Conservation (phyloP, 768 basidiomycete genomes). For the Amanita pallidorosea region DNA sequence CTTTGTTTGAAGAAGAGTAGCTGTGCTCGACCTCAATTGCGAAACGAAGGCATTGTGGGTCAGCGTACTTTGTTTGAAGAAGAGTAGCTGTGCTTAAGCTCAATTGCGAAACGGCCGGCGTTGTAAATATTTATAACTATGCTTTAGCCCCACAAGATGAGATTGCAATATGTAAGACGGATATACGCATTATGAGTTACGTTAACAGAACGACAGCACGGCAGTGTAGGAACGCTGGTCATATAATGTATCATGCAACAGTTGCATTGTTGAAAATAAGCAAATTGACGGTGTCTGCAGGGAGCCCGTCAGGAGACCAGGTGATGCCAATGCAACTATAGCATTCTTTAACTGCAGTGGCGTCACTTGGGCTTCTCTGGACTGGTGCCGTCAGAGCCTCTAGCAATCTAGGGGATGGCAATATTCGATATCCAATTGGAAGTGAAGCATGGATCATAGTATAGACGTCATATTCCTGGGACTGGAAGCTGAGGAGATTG, state of each 20-base stretch:
- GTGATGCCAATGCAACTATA: conserved; percentile 48
- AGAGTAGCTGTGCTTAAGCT: no score
- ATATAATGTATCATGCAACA: background rate
- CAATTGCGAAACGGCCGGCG: no score
- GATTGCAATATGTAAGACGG: no score
- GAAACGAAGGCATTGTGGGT: no score
- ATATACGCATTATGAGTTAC: no score
- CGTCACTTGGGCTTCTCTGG: conserved; percentile 32
- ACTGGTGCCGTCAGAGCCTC: conserved; percentile 30
- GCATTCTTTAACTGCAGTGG: conserved; percentile 73
- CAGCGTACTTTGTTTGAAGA: no score
- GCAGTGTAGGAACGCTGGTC: no score
- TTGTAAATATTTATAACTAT: no score
- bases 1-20: no score
- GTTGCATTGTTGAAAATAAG: conserved; percentile 72
- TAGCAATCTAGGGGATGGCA: conserved; percentile 43
- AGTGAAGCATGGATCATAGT: conserved; percentile 41
- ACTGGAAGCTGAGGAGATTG: conserved; percentile 22
- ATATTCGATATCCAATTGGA: conserved; percentile 45
- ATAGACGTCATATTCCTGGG: conserved; percentile 34
- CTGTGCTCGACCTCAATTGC: no score
- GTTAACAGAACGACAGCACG: background rate
- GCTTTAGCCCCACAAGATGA: no score
- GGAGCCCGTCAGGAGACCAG: conserved; percentile 34
- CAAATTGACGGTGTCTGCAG: conserved; percentile 50